Evolutionary conservation across 1,284 basidiomycete genomes (phyloP).

Genomic region (Lentinula novae-zelandiae): DNA sequence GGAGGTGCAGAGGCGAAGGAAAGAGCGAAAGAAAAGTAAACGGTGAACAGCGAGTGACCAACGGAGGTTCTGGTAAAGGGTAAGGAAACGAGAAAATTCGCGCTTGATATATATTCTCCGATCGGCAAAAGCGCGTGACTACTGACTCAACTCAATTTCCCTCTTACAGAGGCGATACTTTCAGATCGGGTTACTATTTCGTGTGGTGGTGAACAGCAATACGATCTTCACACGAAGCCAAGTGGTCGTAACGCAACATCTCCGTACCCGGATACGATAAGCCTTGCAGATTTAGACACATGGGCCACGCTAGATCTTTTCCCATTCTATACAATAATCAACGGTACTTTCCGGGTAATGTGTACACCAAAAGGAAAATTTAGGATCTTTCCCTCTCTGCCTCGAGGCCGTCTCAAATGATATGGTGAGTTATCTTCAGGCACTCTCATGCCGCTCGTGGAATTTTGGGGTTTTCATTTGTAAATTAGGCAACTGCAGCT

Average conservation of each 20-base stretch:
- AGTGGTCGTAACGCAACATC: conserved; percentile 12
- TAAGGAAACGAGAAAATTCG: not conserved
- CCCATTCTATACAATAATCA: not conserved
- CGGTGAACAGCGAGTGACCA: not conserved
- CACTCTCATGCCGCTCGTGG: not conserved
- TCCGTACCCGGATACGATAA: conserved; percentile 12
- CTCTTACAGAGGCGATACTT: not conserved
- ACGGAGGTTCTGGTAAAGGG: not conserved
- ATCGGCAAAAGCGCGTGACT: conserved; percentile 1
- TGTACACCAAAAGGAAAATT: not conserved
- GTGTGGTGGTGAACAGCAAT: not conserved
- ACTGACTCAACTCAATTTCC: not conserved
- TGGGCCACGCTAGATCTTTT: conserved; percentile 9
- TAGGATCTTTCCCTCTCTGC: not conserved
- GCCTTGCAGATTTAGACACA: conserved; percentile 8
- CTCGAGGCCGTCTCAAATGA: conserved; percentile 3
- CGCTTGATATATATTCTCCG: conserved; percentile 1
- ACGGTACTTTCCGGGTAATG: not conserved
- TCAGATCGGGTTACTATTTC: not conserved
- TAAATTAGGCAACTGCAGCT: not conserved
- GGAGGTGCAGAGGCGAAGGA: not conserved
- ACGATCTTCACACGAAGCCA: conserved; percentile 10
- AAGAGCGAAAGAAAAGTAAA: not conserved
- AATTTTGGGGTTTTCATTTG: conserved; percentile 11
- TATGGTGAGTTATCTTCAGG: not conserved